Percentiles rank a stretch among this genome's conserved stretches.
phyloP scores from a whole-genome alignment of 257 asterid species.

The Nicotiana tomentosiformis region DNA sequence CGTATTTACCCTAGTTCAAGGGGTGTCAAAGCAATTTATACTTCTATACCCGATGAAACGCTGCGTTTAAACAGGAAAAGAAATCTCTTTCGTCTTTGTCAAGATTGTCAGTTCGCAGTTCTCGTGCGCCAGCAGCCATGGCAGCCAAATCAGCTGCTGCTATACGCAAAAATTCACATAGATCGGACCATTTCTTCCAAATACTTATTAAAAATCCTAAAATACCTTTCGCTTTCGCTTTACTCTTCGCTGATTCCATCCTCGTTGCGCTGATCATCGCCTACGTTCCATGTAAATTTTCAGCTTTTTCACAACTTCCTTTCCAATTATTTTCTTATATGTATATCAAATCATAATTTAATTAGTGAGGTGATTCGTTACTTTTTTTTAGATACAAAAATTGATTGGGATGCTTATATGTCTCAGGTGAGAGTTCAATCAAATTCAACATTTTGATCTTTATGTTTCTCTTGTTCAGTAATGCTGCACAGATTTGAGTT shows the following conservation, averaged over 20 bases:
- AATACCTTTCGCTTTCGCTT: constrained; percentile 37
- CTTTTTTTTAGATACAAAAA: constrained; percentile 65
- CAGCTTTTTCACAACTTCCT: neutral
- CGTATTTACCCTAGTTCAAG: too few relatives aligned
- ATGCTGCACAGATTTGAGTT: neutral
- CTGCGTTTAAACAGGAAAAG: too few relatives aligned
- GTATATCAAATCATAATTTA: neutral
- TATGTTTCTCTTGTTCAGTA: neutral
- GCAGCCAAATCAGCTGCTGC: constrained; percentile 31
- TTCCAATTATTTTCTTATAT: neutral
- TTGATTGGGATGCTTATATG: constrained; percentile 99
- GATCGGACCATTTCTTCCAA: constrained; percentile 16
- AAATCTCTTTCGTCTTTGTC: too few relatives aligned
- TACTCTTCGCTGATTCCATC: constrained; percentile 64
- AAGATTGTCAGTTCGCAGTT: too few relatives aligned
- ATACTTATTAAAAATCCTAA: constrained; percentile 28
- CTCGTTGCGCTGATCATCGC: constrained; percentile 59
- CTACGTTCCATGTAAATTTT: constrained; percentile 72
- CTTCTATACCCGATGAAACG: too few relatives aligned
- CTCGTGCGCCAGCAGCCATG: constrained; percentile 17
- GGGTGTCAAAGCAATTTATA: too few relatives aligned
- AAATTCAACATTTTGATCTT: neutral
- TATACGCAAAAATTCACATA: constrained; percentile 15
- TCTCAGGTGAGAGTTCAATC: constrained; percentile 56
- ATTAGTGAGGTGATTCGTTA: neutral